These are phyloP conservation scores for Cyclotella sp. DNA, from an alignment of 108 stramenopile species.

Conservation along the genomic window DNA sequence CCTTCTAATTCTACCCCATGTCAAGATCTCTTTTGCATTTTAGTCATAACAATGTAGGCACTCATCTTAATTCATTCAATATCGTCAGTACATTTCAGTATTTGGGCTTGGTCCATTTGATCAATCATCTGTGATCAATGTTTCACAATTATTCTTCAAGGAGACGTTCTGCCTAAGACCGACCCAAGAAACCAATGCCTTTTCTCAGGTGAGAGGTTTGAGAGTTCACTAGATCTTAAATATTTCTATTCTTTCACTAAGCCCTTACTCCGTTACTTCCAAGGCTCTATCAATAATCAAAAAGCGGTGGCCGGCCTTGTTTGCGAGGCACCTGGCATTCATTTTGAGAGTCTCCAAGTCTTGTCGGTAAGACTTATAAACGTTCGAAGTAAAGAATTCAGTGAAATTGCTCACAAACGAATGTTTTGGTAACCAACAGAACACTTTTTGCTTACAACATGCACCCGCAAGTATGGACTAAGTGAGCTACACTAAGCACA, in stretches of 20 bases:
- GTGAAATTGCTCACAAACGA: neutral
- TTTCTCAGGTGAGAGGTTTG: conserved; percentile 25
- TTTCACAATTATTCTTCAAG: conserved; percentile 47
- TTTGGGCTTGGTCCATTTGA: conserved; percentile 46
- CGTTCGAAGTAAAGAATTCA: neutral
- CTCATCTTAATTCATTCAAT: no score
- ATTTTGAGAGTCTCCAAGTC: conserved; percentile 38
- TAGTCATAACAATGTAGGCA: no score
- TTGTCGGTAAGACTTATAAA: conserved; percentile 5
- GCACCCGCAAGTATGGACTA: conserved; percentile 27
- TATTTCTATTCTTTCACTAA: neutral
- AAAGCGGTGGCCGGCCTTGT: conserved; percentile 27
- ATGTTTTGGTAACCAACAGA: neutral
- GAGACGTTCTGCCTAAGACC: conserved; percentile 17
- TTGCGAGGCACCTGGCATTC: conserved; percentile 37
- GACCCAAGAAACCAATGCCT: conserved; percentile 25
- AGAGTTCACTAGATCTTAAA: neutral
- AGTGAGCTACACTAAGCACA: neutral
- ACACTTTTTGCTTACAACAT: conserved; percentile 38
- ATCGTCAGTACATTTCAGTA: conserved; percentile 58
- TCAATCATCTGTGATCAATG: conserved; percentile 11
- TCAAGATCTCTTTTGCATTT: no score
- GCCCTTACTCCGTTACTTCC: neutral
- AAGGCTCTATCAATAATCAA: conserved; percentile 29
- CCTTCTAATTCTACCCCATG: no score